A percentile compares a stretch with the other conserved stretches of the same genome.
Conservation (phyloP, 805 yeast genomes). For the Zygoascus tannicola region DNA sequence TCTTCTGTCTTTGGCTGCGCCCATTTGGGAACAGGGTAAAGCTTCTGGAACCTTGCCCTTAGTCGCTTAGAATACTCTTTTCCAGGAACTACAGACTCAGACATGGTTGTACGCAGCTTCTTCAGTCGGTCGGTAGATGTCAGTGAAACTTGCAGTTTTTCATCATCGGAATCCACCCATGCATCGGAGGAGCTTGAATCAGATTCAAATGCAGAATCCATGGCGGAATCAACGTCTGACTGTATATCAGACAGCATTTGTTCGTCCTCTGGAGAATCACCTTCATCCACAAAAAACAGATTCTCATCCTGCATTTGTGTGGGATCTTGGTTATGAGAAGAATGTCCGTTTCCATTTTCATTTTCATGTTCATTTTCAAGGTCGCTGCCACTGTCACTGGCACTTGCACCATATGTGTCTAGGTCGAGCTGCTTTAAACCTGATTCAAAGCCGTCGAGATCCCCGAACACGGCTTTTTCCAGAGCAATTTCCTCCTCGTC, state of each 20-base stretch:
- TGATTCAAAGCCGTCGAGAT: slow-evolving; percentile 58
- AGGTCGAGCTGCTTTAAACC: slow-evolving; percentile 56
- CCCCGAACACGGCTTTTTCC: slow-evolving; percentile 87
- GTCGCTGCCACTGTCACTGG: slow-evolving; percentile 30
- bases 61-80: slow-evolving; percentile 52
- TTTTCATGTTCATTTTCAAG: slow-evolving; percentile 32
- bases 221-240: slow-evolving; percentile 31
- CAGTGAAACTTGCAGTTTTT: slow-evolving; percentile 53
- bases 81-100: slow-evolving; percentile 49
- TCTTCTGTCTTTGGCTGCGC: slow-evolving; percentile 34
- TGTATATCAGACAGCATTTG: slow-evolving; percentile 22
- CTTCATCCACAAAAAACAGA: slow-evolving; percentile 48
- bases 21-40: slow-evolving; percentile 87
- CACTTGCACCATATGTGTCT: slow-evolving; percentile 27
- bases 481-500: slow-evolving; percentile 74
- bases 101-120: slow-evolving; percentile 58
- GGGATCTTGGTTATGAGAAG: slow-evolving; percentile 27
- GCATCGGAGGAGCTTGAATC: slow-evolving; percentile 36
- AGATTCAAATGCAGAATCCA: slow-evolving; percentile 22
- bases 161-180: slow-evolving; percentile 94
- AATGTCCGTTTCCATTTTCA: slow-evolving; percentile 16
- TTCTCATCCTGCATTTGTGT: slow-evolving; percentile 38
- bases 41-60: slow-evolving; percentile 57
- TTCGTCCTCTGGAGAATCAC: slow-evolving; percentile 27
- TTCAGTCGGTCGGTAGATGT: slow-evolving; percentile 48